Percentiles rank a stretch among this genome's conserved stretches.
phyloP scores from a whole-genome alignment of 768 basidiomycete species.

The Cantharellus anzutake region DNA sequence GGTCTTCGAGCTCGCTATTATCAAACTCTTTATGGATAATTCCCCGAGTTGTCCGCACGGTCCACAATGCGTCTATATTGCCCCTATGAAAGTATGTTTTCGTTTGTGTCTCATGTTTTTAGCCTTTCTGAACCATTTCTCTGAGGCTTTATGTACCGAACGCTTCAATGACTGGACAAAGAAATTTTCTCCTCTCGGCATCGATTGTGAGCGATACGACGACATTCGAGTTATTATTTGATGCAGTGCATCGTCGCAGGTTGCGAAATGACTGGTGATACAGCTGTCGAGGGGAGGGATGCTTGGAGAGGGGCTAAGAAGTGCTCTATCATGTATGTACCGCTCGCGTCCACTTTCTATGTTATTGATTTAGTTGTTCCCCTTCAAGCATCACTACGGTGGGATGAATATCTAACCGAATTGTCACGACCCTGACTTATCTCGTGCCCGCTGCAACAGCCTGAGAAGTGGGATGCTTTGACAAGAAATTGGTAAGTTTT shows the following conservation, averaged over 20 bases:
- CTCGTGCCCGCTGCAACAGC: constrained; percentile 24
- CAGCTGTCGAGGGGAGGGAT: constrained; percentile 40
- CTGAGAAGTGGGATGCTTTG: constrained; percentile 92
- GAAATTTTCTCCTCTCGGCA: constrained; percentile 58
- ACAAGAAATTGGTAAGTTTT: constrained; percentile 62
- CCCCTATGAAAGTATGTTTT: constrained; percentile 61
- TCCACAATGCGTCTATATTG: constrained; percentile 72
- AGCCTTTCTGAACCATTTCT: not conserved
- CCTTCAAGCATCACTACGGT: constrained; percentile 55
- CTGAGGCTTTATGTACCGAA: constrained; percentile 75
- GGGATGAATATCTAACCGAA: constrained; percentile 11
- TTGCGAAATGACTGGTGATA: constrained; percentile 86
- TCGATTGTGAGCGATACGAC: constrained; percentile 38
- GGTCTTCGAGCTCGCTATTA: constrained; percentile 79
- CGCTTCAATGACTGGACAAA: constrained; percentile 62
- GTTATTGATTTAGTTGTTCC: not conserved
- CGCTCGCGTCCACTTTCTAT: not conserved
- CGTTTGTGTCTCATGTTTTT: not conserved
- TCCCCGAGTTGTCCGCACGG: constrained; percentile 12
- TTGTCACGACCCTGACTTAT: not conserved
- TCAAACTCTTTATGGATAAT: constrained; percentile 39
- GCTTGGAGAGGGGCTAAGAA: constrained; percentile 57
- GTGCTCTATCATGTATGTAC: constrained; percentile 43
- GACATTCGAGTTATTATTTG: constrained; percentile 1
- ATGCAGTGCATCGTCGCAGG: constrained; percentile 25